Conservation (phyloP, 352 stramenopile species). For the Detonula confervacea region DNA sequence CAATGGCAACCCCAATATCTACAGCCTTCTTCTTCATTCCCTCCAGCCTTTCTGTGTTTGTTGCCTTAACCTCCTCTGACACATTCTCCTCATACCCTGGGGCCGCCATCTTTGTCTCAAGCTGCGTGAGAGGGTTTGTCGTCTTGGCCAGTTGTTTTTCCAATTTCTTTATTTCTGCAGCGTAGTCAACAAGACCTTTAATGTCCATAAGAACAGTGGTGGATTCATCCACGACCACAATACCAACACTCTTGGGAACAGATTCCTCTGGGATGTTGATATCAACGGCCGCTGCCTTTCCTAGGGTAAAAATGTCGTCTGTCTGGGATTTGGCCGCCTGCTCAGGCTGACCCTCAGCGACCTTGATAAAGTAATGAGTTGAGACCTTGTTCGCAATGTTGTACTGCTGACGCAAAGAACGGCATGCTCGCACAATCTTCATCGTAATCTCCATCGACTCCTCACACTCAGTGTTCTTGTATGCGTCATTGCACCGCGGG, state of each 20-base stretch:
- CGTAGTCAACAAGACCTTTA: constrained; percentile 87
- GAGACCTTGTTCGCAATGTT: constrained; percentile 85
- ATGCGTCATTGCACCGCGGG: constrained; percentile 89
- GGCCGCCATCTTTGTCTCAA: constrained; percentile 77
- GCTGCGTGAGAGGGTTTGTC: constrained; percentile 47
- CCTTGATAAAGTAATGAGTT: constrained; percentile 90
- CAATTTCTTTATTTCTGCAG: constrained; percentile 86
- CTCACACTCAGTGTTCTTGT: constrained; percentile 90
- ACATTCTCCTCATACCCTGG: constrained; percentile 81
- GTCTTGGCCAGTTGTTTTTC: constrained; percentile 80
- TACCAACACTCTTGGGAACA: constrained; percentile 89
- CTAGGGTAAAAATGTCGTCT: constrained; percentile 95
- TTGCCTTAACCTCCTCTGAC: constrained; percentile 68
- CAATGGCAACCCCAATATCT: constrained; percentile 81
- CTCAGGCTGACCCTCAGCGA: constrained; percentile 86
- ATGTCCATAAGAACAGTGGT: constrained; percentile 87
- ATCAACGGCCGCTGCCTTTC: constrained; percentile 91
- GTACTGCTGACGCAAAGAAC: constrained; percentile 91
- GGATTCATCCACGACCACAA: constrained; percentile 93
- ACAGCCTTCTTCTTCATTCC: constrained; percentile 74
- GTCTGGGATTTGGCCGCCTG: constrained; percentile 86
- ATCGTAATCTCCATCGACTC: constrained; percentile 92
- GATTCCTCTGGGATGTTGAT: constrained; percentile 88
- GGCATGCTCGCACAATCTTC: constrained; percentile 92
- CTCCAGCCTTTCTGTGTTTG: constrained; percentile 78